phyloP scores from a whole-genome alignment of 305 asterid species.

The Fraxinus sp. region DNA sequence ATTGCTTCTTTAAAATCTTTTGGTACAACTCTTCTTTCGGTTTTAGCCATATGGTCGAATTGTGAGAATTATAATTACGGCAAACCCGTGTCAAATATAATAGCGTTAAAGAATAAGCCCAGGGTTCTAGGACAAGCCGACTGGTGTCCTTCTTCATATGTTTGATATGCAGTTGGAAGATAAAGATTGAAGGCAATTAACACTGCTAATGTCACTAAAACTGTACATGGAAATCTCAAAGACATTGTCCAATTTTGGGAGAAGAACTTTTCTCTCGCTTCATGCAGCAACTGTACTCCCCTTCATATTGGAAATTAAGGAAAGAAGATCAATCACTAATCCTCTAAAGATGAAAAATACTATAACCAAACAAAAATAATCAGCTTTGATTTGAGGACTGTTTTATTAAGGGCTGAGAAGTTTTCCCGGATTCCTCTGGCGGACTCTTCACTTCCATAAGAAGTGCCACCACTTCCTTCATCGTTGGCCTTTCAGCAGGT shows the following conservation, averaged over 20 bases:
- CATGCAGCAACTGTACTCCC: conserved; percentile 10
- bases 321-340: conserved; percentile 20
- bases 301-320: background rate
- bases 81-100: background rate
- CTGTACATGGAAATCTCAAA: conserved; percentile 36
- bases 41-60: background rate
- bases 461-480: conserved; percentile 96
- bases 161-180: background rate
- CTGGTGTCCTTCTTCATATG: background rate
- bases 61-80: background rate
- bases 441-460: conserved; percentile 79
- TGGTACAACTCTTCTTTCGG: background rate
- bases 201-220: conserved; percentile 17
- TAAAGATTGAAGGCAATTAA: conserved; percentile 12
- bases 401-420: conserved; percentile 84
- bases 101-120: background rate
- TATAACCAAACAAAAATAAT: conserved; percentile 19
- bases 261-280: conserved; percentile 15
- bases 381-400: conserved; percentile 63
- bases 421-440: conserved; percentile 73
- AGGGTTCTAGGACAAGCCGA: background rate
- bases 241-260: conserved; percentile 26
- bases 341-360: conserved; percentile 13
- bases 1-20: background rate
- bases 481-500: conserved; percentile 87